phyloP scores from a whole-genome alignment of 148 eudicot species.

The Arctostaphylos glauca region DNA sequence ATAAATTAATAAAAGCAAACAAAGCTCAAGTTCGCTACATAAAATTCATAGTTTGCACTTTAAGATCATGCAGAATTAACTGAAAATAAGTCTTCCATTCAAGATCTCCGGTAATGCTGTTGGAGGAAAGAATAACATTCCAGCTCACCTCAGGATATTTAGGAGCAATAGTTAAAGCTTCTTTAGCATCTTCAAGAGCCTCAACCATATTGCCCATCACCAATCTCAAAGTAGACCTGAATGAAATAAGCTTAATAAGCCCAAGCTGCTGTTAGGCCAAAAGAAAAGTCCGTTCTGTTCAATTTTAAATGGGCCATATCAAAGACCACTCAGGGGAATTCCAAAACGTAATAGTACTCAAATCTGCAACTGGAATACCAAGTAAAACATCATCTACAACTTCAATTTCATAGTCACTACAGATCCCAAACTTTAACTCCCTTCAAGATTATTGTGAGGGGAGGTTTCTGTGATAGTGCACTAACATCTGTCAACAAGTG shows the following conservation, averaged over 20 bases:
- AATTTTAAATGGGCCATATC: not conserved
- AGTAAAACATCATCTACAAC: not conserved
- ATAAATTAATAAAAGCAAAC: not conserved
- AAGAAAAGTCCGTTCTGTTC: not conserved
- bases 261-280: not conserved
- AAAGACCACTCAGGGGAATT: not conserved
- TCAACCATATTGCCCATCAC: conserved; percentile 46
- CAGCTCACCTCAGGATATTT: conserved; percentile 56
- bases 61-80: not conserved
- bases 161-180: conserved; percentile 56
- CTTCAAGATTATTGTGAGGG: not conserved
- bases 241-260: not conserved
- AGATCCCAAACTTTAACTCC: not conserved
- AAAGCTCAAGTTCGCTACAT: too few relatives aligned
- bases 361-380: not conserved
- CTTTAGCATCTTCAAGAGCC: conserved; percentile 80
- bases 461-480: not conserved
- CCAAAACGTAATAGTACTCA: not conserved
- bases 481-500: not conserved
- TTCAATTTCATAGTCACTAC: not conserved
- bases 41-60: not conserved
- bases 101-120: conserved; percentile 5
- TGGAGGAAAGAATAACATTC: conserved; percentile 5
- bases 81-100: conserved; percentile 3
- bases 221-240: conserved; percentile 65